A percentile compares a stretch with the other conserved stretches of the same genome.
phyloP scores from a whole-genome alignment of 2,329 filamentous ascomycete species.

The Cercospora canescens region DNA sequence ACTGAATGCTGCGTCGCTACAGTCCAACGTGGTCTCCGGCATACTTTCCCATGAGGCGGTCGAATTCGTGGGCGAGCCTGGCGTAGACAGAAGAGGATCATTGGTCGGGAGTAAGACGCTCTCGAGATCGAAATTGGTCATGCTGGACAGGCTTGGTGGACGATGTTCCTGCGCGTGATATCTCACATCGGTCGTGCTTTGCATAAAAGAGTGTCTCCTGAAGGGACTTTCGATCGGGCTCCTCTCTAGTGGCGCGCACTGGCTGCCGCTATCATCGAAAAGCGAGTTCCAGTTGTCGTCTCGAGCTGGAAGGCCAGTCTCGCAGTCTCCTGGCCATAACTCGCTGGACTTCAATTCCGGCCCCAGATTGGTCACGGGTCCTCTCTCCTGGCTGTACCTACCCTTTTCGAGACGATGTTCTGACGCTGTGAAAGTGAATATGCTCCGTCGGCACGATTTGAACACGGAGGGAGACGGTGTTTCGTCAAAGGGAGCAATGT shows the following conservation, averaged over 20 bases:
- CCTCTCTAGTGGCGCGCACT: neutral
- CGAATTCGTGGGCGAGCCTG: conserved; percentile 35
- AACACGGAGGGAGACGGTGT: conserved; percentile 18
- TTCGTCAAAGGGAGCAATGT: conserved; percentile 16
- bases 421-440: conserved; percentile 27
- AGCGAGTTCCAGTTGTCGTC: neutral
- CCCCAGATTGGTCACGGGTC: neutral
- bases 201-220: conserved; percentile 23
- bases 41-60: conserved; percentile 33
- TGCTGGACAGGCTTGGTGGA: conserved; percentile 29
- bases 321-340: neutral
- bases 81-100: conserved; percentile 41
- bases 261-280: neutral
- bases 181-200: conserved; percentile 14
- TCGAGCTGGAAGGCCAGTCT: neutral
- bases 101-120: conserved; percentile 44
- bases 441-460: conserved; percentile 9
- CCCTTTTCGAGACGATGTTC: conserved; percentile 52
- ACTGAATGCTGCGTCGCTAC: conserved; percentile 7
- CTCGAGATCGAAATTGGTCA: conserved; percentile 35
- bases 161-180: conserved; percentile 15
- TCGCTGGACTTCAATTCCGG: neutral
- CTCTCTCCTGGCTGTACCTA: conserved; percentile 45
- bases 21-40: conserved; percentile 25
- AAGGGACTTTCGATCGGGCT: conserved; percentile 31